Evolutionary conservation across 495 filamentous ascomycete species (phyloP).

Genomic region (Haplographium delicatum): DNA sequence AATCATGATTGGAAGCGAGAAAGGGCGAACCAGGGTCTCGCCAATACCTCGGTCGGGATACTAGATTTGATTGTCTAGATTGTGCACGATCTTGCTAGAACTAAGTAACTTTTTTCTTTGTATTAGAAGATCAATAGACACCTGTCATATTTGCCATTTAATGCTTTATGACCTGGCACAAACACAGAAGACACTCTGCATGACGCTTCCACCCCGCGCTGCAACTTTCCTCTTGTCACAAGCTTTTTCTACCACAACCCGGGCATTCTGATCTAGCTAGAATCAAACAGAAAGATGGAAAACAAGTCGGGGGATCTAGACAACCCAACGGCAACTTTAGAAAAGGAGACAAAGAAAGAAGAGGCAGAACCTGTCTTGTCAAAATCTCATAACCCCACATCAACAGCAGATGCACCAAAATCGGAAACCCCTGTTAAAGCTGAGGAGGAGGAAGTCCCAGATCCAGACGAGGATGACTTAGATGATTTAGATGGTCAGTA

Average conservation of each 20-base stretch:
- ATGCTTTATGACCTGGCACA: too few species aligned
- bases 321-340: constrained; percentile 6
- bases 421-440: constrained; percentile 1
- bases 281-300: constrained; percentile 20
- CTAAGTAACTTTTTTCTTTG: too few species aligned
- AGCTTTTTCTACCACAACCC: neutral
- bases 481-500: constrained; percentile 82
- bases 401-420: constrained; percentile 3
- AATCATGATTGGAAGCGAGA: neutral
- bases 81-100: too few species aligned
- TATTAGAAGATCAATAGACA: too few species aligned
- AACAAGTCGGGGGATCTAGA: constrained; percentile 19
- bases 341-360: constrained; percentile 17
- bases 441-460: constrained; percentile 39
- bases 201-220: too few species aligned
- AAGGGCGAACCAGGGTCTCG: neutral
- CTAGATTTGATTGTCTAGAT: too few species aligned
- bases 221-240: too few species aligned
- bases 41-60: too few species aligned
- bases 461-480: constrained; percentile 80
- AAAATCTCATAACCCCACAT: constrained; percentile 3
- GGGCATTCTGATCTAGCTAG: neutral
- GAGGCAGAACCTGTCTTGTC: neutral
- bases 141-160: too few species aligned
- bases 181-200: too few species aligned